phyloP scores from a whole-genome alignment of 78 protist species.

The Dictyostelium purpureum region DNA sequence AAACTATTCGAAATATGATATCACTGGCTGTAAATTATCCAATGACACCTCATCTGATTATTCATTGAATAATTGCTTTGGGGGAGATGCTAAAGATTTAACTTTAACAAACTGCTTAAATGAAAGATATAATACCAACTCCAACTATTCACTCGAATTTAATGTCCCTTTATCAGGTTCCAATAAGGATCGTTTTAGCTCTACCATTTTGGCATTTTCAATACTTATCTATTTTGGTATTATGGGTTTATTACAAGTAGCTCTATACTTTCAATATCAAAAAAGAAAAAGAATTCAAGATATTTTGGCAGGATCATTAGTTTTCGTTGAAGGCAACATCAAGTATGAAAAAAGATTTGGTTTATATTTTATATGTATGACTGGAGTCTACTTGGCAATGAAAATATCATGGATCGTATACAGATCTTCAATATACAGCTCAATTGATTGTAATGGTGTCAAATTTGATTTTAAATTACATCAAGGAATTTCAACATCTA shows the following conservation, averaged over 20 bases:
- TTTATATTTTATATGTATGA: too few relatives aligned
- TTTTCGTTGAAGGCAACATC: not conserved
- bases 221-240: not conserved
- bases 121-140: not conserved
- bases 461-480: too few relatives aligned
- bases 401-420: too few relatives aligned
- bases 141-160: not conserved
- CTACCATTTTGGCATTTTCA: not conserved
- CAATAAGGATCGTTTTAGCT: not conserved
- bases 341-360: not conserved
- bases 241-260: not conserved
- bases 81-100: not conserved
- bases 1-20: not conserved
- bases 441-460: too few relatives aligned
- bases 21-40: not conserved
- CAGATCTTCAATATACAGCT: too few relatives aligned
- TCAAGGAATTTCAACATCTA: too few relatives aligned
- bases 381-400: too few relatives aligned
- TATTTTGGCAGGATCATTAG: not conserved
- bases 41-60: not conserved
- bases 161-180: not conserved
- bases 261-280: not conserved
- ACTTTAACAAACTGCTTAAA: not conserved
- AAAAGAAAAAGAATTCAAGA: conserved; percentile 18
- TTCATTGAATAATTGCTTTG: not conserved